Evolutionary conservation across 208 protist genomes (phyloP).

Genomic region (Acanthamoeba sp.): DNA sequence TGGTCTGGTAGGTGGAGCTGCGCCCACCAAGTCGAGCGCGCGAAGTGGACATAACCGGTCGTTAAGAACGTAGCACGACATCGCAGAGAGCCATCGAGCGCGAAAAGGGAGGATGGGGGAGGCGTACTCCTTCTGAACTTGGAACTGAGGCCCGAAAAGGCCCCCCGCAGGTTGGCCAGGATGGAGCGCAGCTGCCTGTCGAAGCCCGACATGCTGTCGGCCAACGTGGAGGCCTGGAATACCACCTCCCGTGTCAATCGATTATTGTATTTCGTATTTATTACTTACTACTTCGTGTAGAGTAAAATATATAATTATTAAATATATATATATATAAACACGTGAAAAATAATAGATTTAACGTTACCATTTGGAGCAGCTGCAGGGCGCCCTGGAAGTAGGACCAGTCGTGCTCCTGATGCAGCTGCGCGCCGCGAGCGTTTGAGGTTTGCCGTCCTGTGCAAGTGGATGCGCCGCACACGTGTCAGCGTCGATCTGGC

Average conservation of each 20-base stretch:
- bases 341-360: background rate
- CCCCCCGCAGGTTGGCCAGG: background rate
- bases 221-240: background rate
- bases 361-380: background rate
- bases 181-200: background rate
- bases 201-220: slow-evolving; percentile 5
- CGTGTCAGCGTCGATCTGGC: background rate
- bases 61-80: background rate
- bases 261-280: too few species aligned
- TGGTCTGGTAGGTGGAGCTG: slow-evolving; percentile 14
- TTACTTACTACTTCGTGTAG: too few species aligned
- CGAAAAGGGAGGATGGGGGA: background rate
- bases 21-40: too few species aligned
- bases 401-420: slow-evolving; percentile 39
- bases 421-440: background rate
- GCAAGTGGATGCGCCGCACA: background rate
- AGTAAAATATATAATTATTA: background rate
- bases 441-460: background rate
- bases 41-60: background rate
- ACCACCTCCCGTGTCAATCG: background rate
- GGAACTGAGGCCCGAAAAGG: background rate
- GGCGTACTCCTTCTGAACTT: slow-evolving; percentile 8
- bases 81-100: too few species aligned
- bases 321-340: background rate
- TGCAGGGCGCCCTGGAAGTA: slow-evolving; percentile 37